phyloP scores from a whole-genome alignment of 257 asterid genomes.

The Nicotiana paniculata region DNA sequence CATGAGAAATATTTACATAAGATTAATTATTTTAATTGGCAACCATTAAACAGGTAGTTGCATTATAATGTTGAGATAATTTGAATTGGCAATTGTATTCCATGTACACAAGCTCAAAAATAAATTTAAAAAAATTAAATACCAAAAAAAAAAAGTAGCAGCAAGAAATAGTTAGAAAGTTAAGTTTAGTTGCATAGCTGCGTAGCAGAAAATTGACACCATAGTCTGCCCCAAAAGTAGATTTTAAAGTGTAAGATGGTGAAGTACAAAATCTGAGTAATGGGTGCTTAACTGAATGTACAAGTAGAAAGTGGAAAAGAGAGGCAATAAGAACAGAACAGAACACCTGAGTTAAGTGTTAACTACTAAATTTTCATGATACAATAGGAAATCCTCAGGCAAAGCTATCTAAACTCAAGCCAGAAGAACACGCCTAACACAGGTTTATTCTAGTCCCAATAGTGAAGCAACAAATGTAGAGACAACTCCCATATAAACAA shows the following conservation, averaged over 20 bases:
- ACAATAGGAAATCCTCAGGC: neutral
- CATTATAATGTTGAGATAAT: neutral
- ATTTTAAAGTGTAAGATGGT: neutral
- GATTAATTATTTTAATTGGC: neutral
- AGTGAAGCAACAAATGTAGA: neutral
- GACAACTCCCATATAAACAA: no score
- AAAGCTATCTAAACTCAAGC: neutral
- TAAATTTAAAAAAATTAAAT: neutral
- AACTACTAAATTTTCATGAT: neutral
- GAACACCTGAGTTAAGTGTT: neutral
- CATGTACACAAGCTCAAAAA: neutral
- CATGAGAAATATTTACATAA: constrained; percentile 1
- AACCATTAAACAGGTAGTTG: neutral
- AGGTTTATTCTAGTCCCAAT: neutral
- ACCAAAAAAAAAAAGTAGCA: neutral
- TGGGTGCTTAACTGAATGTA: neutral
- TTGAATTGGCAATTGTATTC: neutral
- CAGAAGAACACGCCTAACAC: neutral
- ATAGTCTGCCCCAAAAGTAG: neutral
- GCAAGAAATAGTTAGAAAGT: neutral
- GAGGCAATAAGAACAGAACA: neutral
- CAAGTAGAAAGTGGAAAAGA: neutral
- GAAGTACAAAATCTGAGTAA: neutral
- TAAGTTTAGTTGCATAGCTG: neutral
- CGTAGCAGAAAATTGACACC: neutral